Base-by-base conservation (phyloP, 371 early-diverging fungal species). In the Apophysomyces sp. region DNA sequence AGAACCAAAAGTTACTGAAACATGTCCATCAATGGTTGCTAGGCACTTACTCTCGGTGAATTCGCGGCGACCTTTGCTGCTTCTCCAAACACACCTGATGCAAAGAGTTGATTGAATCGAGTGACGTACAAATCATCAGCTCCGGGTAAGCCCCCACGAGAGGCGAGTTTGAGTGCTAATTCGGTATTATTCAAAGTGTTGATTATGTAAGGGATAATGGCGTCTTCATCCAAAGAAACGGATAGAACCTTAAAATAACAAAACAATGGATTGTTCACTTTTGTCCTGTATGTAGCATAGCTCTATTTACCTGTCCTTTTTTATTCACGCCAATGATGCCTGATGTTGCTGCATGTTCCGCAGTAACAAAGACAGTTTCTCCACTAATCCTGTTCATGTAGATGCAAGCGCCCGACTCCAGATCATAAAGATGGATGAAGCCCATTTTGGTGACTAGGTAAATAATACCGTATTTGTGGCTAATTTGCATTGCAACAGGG, bases 381-480 rank as follows among this genome's bases (percentile, higher is more conserved):
- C 92, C 94, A 65, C 91, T 92, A 63, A 98, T 97, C 61, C 98
- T 88, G 80, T 98, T 97, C 90, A 94, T 94, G 77, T 91, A 98
- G 52, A 98, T 89, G 74, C 95, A 94, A 13, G 89, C 86, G 30
- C 95, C 98, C 8, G 92, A 84, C 73, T 96, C 97, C 41, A 98
- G 81, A 67, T 97, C 97, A 77, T 94, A 98, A 29, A 98, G 79
- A 70, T 98, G 98, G 60, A 98, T 92, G 71, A 92, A 98, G n/a
- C 98, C 98, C 73, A 89, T 93, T 80, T 98, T 98, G 61, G 98
- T 98, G 41, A 98, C 92, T 55, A 98, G 73, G 75, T 88, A 98
- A 58, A 96, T 91, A 41, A 98, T 84, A 66, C 92, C 92, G 72
- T 94, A 94, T 78, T 92, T 93, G 44, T 90, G 86, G 58, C 92